These are phyloP conservation scores for Cryphonectria nitschkei DNA, from an alignment of 2,329 filamentous ascomycete genomes.

Conservation along the genomic window DNA sequence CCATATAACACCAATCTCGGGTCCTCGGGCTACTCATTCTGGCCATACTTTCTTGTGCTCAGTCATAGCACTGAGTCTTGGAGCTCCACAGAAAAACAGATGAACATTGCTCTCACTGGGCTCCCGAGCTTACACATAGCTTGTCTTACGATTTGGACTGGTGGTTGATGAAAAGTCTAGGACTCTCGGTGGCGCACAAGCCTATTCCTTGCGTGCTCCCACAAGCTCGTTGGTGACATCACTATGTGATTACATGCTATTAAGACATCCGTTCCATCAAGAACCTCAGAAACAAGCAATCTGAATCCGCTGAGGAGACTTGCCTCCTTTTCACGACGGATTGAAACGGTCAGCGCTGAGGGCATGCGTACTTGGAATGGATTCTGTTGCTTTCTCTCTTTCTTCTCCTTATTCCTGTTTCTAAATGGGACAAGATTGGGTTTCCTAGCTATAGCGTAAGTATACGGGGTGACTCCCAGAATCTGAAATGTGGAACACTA, in stretches of 20 bases:
- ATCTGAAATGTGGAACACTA: too few relatives aligned
- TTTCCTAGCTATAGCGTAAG: too few relatives aligned
- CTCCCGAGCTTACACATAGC: not conserved
- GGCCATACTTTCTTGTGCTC: not conserved
- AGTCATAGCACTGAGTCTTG: not conserved
- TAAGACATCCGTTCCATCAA: not conserved
- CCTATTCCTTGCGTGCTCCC: not conserved
- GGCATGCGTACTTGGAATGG: not conserved
- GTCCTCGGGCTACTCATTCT: not conserved
- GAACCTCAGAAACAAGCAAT: too few relatives aligned
- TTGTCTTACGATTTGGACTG: not conserved
- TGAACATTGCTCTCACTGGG: not conserved
- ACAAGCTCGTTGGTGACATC: conserved; percentile 5
- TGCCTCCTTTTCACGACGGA: not conserved
- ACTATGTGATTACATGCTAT: not conserved
- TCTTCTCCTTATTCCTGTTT: too few relatives aligned
- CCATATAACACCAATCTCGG: not conserved
- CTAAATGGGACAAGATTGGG: too few relatives aligned
- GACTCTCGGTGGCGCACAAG: too few relatives aligned
- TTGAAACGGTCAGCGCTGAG: not conserved
- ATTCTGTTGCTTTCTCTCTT: too few relatives aligned
- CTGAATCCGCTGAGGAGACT: not conserved
- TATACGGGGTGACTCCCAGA: too few relatives aligned
- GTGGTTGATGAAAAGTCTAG: too few relatives aligned
- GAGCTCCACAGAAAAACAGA: not conserved